Conservation (phyloP, 2,329 filamentous ascomycete genomes). For the Calycina herbarum region DNA sequence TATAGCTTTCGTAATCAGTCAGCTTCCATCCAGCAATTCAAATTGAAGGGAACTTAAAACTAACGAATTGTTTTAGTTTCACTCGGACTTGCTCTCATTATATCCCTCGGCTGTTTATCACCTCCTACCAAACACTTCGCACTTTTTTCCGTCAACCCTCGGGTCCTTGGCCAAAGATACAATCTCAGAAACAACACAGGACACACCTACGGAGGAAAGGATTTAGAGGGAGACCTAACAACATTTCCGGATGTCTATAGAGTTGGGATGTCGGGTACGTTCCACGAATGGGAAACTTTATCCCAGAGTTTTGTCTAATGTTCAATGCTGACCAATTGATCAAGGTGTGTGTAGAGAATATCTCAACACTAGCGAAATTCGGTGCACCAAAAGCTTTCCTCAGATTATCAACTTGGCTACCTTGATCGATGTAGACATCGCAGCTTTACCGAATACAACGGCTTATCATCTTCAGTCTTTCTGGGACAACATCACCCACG, state of each 20-base stretch:
- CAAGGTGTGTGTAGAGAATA: slow-evolving; percentile 9
- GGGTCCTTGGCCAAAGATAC: too few species aligned
- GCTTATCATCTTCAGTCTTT: neutral
- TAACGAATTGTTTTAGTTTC: neutral
- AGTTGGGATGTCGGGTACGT: too few species aligned
- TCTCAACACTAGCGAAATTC: neutral
- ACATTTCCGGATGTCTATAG: too few species aligned
- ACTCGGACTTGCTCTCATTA: neutral
- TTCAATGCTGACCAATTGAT: too few species aligned
- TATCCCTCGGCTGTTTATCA: slow-evolving; percentile 1
- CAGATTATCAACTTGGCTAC: neutral
- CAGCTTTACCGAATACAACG: neutral
- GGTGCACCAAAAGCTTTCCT: slow-evolving; percentile 7
- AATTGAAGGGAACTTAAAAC: too few species aligned
- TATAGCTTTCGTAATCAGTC: neutral
- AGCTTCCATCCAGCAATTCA: too few species aligned
- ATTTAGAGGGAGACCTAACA: too few species aligned
- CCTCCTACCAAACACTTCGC: slow-evolving; percentile 4
- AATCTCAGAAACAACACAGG: too few species aligned
- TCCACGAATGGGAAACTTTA: too few species aligned
- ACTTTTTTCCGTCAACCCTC: neutral
- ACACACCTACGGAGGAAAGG: too few species aligned
- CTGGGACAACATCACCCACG: too few species aligned
- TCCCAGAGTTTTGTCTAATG: neutral
- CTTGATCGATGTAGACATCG: slow-evolving; percentile 1